Evolutionary conservation across 1,284 basidiomycete species (phyloP).

Genomic region (Ustilago loliicola): DNA sequence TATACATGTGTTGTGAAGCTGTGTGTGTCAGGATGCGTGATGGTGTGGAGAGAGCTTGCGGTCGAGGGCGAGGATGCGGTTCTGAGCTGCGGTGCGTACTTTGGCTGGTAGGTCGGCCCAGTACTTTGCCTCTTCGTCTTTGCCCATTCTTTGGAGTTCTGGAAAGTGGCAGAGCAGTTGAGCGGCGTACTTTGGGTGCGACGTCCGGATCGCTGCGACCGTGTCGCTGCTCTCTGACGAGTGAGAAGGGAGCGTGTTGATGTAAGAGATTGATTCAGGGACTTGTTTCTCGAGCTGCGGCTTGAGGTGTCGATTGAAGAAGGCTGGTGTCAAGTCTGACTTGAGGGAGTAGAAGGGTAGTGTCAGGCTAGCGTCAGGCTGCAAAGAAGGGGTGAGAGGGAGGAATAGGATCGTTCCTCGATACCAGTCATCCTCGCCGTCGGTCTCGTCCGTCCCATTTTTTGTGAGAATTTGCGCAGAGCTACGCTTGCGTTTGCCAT

Average conservation of each 20-base stretch:
- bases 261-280: constrained; percentile 38
- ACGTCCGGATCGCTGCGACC: constrained; percentile 19
- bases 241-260: constrained; percentile 12
- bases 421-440: constrained; percentile 7
- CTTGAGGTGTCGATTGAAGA: constrained; percentile 31
- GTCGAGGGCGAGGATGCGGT: constrained; percentile 6
- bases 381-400: background rate
- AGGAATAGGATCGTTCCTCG: constrained; percentile 31
- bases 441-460: background rate
- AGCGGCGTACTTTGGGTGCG: constrained; percentile 11
- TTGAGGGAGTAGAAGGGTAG: background rate
- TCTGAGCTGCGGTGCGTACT: constrained; percentile 16
- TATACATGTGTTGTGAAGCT: background rate
- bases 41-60: constrained; percentile 5
- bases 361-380: background rate
- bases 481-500: constrained; percentile 2
- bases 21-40: background rate
- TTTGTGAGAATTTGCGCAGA: background rate
- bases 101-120: constrained; percentile 28
- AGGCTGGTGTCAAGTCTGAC: constrained; percentile 11
- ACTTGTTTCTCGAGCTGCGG: constrained; percentile 35
- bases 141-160: constrained; percentile 16
- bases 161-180: background rate
- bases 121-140: constrained; percentile 18
- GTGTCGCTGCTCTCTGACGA: background rate